Percentiles rank a stretch among this genome's conserved stretches.
Evolutionary conservation across 1,139 yeast genomes (phyloP).

Genomic region (Debaryomycetaceae sp.): DNA sequence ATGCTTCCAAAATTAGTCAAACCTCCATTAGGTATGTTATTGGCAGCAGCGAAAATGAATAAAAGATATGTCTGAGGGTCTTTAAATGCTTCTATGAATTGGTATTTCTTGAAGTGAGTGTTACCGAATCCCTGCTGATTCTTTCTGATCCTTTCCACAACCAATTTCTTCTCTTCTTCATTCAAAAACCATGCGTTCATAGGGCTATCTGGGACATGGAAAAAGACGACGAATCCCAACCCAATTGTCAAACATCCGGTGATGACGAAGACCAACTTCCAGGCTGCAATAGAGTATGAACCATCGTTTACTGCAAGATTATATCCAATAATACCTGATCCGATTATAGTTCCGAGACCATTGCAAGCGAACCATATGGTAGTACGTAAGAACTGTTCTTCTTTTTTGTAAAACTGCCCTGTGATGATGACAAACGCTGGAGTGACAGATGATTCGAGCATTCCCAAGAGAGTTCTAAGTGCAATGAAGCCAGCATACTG

Average conservation of each 20-base stretch:
- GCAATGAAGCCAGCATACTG: constrained; percentile 23
- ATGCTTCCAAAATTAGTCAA: constrained; percentile 38
- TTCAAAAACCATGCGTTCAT: constrained; percentile 27
- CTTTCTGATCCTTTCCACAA: constrained; percentile 23
- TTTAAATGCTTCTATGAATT: constrained; percentile 48
- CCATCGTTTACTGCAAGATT: constrained; percentile 10
- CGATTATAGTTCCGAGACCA: constrained; percentile 21
- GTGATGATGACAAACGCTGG: constrained; percentile 55
- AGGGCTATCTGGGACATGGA: constrained; percentile 25
- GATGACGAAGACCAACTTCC: constrained; percentile 25
- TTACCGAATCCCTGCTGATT: constrained; percentile 53
- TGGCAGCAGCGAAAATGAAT: constrained; percentile 18
- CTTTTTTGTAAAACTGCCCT: constrained; percentile 18
- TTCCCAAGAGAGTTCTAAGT: constrained; percentile 38
- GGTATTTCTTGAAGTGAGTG: constrained; percentile 48
- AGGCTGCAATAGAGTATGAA: constrained; percentile 15
- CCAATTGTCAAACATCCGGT: constrained; percentile 22
- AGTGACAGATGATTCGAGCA: constrained; percentile 49
- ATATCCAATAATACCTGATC: constrained; percentile 20
- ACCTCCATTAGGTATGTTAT: constrained; percentile 31
- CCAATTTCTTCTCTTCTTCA: constrained; percentile 27
- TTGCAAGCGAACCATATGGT: constrained; percentile 21
- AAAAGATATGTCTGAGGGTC: constrained; percentile 42
- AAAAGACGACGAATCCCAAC: constrained; percentile 15
- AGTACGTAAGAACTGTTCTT: constrained; percentile 17